A percentile compares a stretch with the other conserved stretches of the same genome.
phyloP scores from a whole-genome alignment of 305 asterid genomes.

The Nicotiana rustica region DNA sequence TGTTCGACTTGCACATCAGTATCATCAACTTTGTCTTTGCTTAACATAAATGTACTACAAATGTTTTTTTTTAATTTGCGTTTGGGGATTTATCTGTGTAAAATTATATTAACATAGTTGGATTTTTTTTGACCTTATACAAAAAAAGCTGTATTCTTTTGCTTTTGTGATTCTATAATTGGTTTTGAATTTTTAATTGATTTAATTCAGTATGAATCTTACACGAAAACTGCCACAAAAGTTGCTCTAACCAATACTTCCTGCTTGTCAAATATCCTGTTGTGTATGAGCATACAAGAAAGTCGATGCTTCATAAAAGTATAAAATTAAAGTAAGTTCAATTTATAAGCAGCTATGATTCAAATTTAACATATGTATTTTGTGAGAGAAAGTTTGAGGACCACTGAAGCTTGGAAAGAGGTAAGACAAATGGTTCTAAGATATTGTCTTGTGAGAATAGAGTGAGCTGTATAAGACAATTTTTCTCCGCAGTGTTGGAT shows the following conservation, averaged over 20 bases:
- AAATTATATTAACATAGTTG: not conserved
- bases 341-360: slow-evolving; percentile 19
- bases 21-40: slow-evolving; percentile 6
- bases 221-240: not conserved
- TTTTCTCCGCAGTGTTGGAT: slow-evolving; percentile 6
- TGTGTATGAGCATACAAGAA: not conserved
- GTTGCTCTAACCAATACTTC: slow-evolving; percentile 8
- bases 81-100: not conserved
- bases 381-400: slow-evolving; percentile 21
- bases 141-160: not conserved
- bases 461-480: not conserved
- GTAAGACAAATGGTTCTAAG: slow-evolving; percentile 3
- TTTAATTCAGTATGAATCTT: not conserved
- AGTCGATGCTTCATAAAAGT: not conserved
- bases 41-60: not conserved
- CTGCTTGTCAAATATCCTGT: not conserved
- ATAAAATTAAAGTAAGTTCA: not conserved
- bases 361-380: not conserved
- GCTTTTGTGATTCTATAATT: not conserved
- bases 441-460: not conserved
- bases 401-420: slow-evolving; percentile 22
- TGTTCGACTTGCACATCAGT: not conserved
- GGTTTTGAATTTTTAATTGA: not conserved
- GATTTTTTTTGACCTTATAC: not conserved
- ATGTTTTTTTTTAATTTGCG: not conserved